A percentile compares a stretch with the other conserved stretches of the same genome.
phyloP scores from a whole-genome alignment of 2,329 filamentous ascomycete species.

The Aureobasidium sp. region DNA sequence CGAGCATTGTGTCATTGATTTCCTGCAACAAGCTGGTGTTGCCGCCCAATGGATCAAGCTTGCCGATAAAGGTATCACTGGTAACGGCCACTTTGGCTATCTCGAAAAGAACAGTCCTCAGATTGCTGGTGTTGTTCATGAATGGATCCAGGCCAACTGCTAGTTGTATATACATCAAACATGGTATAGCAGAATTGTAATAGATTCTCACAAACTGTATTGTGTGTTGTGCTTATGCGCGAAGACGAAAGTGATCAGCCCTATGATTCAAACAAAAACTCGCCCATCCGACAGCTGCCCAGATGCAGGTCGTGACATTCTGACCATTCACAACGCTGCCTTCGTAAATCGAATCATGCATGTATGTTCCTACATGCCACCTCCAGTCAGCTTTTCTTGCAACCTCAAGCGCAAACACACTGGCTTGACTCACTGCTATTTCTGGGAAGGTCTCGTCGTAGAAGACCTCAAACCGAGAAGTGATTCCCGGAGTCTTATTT shows the following conservation, averaged over 20 bases:
- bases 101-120: slow-evolving; percentile 43
- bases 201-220: too few relatives aligned
- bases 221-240: too few relatives aligned
- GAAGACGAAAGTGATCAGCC: too few relatives aligned
- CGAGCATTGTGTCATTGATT: slow-evolving; percentile 46
- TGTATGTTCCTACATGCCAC: too few relatives aligned
- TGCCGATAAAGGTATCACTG: slow-evolving; percentile 34
- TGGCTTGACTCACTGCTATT: slow-evolving; percentile 16
- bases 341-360: too few relatives aligned
- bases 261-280: too few relatives aligned
- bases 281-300: too few relatives aligned
- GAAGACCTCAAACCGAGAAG: slow-evolving; percentile 34
- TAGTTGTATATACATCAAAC: not conserved
- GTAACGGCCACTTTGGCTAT: slow-evolving; percentile 49
- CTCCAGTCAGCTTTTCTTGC: too few relatives aligned
- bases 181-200: too few relatives aligned
- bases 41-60: slow-evolving; percentile 37
- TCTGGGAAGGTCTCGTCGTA: slow-evolving; percentile 25
- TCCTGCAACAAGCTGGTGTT: slow-evolving; percentile 45
- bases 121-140: slow-evolving; percentile 30
- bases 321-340: too few relatives aligned
- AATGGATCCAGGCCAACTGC: slow-evolving; percentile 12
- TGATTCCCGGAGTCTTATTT: slow-evolving; percentile 30
- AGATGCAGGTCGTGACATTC: too few relatives aligned
- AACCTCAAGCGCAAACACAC: too few relatives aligned